Conservation (phyloP, 1,139 yeast species). For the Kurtzmaniella quercitrusa region DNA sequence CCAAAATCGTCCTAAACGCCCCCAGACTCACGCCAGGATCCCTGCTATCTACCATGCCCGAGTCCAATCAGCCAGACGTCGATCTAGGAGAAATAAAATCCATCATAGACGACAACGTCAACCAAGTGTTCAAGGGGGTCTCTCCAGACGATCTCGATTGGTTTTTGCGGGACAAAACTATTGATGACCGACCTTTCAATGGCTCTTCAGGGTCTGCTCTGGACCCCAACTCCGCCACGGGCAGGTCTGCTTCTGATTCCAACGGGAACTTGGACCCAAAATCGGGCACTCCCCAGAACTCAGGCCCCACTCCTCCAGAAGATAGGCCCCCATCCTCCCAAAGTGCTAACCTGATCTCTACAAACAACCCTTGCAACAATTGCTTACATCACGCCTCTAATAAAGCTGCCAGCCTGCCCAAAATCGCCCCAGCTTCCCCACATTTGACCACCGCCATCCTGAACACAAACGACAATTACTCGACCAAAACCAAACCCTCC, state of each 20-base stretch:
- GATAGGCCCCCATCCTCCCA: no score
- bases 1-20: not conserved
- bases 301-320: no score
- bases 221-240: not conserved
- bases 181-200: slow-evolving; percentile 6
- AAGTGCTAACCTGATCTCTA: not conserved
- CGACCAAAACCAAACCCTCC: slow-evolving; percentile 32
- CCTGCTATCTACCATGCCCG: slow-evolving; percentile 2
- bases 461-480: slow-evolving; percentile 29
- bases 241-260: not conserved
- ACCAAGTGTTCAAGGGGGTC: slow-evolving; percentile 23
- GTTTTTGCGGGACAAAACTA: slow-evolving; percentile 38
- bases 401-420: not conserved
- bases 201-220: not conserved
- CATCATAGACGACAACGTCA: slow-evolving; percentile 17
- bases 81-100: slow-evolving; percentile 16
- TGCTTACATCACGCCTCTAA: not conserved
- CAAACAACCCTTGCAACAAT: no score
- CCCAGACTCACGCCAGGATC: not conserved
- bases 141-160: slow-evolving; percentile 41
- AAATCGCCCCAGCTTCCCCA: slow-evolving; percentile 16
- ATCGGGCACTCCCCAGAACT: no score
- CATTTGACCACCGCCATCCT: slow-evolving; percentile 30
- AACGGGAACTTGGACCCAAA: not conserved
- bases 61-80: slow-evolving; percentile 3